These are phyloP conservation scores for Bipolaris zeicola DNA, from an alignment of 2,329 filamentous ascomycete genomes.

Conservation along the genomic window DNA sequence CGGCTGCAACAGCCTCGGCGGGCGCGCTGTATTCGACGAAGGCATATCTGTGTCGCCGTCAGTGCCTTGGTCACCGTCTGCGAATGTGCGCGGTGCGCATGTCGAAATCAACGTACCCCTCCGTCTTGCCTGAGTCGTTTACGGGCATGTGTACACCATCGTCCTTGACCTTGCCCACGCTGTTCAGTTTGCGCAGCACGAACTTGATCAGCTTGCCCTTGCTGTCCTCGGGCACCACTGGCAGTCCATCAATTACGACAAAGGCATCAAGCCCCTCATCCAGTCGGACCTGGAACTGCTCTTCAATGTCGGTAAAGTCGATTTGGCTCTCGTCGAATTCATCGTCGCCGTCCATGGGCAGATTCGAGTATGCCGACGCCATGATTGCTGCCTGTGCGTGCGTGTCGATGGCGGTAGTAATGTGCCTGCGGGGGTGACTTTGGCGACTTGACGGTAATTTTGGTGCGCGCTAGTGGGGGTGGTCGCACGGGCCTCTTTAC, in stretches of 20 bases:
- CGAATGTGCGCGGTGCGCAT: neutral
- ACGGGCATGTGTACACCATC: constrained; percentile 94
- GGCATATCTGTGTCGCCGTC: constrained; percentile 70
- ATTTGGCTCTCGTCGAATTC: constrained; percentile 93
- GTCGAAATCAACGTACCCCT: constrained; percentile 67
- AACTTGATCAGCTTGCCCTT: constrained; percentile 96
- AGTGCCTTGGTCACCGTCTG: constrained; percentile 15
- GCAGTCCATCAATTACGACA: constrained; percentile 93
- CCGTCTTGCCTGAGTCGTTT: constrained; percentile 81
- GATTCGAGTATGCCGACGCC: constrained; percentile 91
- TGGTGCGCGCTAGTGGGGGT: constrained; percentile 18
- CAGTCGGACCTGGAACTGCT: constrained; percentile 93
- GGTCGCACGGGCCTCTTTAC: constrained; percentile 9
- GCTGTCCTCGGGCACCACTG: constrained; percentile 85
- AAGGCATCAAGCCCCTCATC: constrained; percentile 97
- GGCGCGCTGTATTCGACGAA: constrained; percentile 96
- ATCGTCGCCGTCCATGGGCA: constrained; percentile 78
- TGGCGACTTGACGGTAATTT: constrained; percentile 11
- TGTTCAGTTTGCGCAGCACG: constrained; percentile 87
- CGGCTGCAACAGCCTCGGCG: constrained; percentile 85
- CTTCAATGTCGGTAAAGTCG: constrained; percentile 90
- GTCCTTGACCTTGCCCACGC: constrained; percentile 82
- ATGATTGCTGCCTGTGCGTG: constrained; percentile 61
- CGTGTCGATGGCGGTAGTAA: constrained; percentile 22
- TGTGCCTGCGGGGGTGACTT: constrained; percentile 19